Percentiles rank a stretch among this genome's conserved stretches.
These are phyloP conservation scores for Jatropha curcas DNA, from an alignment of 345 rosid genomes.

Conservation along the genomic window DNA sequence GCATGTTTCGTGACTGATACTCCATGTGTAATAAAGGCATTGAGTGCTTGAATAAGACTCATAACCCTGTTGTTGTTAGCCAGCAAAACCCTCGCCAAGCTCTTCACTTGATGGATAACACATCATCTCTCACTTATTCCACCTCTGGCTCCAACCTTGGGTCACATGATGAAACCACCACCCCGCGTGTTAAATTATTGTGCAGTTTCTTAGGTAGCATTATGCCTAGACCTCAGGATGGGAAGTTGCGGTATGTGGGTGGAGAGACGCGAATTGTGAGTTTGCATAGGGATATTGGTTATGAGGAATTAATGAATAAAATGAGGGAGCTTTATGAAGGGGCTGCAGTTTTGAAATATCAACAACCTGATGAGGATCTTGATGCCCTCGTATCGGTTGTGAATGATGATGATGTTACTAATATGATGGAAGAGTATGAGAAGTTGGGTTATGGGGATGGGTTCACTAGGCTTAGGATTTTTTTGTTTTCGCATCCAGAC, in stretches of 20 bases:
- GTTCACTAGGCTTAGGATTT: slow-evolving; percentile 91
- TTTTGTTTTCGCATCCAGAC: slow-evolving; percentile 71
- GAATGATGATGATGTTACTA: slow-evolving; percentile 87
- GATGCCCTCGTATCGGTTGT: slow-evolving; percentile 96
- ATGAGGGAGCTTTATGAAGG: slow-evolving; percentile 89
- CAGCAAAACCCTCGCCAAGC: slow-evolving; percentile 27
- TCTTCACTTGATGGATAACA: slow-evolving; percentile 50
- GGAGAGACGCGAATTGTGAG: slow-evolving; percentile 93
- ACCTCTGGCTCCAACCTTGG: slow-evolving; percentile 37
- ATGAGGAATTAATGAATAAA: slow-evolving; percentile 76
- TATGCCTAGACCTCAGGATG: slow-evolving; percentile 97
- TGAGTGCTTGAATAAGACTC: slow-evolving; percentile 28
- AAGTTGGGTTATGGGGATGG: slow-evolving; percentile 89
- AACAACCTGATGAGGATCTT: slow-evolving; percentile 99
- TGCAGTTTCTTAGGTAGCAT: slow-evolving; percentile 94
- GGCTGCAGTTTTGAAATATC: slow-evolving; percentile 76
- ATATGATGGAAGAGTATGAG: slow-evolving; percentile 99
- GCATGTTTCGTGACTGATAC: slow-evolving; percentile 27
- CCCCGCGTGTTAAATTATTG: slow-evolving; percentile 71
- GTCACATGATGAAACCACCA: slow-evolving; percentile 52
- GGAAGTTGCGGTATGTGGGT: slow-evolving; percentile 86
- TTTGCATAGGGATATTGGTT: slow-evolving; percentile 63
- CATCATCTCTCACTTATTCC: slow-evolving; percentile 38
- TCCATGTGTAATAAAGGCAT: slow-evolving; percentile 58
- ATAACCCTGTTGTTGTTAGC: slow-evolving; percentile 28